Evolutionary conservation across 176 grass and related monocot genomes (phyloP), one percentile per base, ranked within the genome.

Genomic region (Canna indica): DNA sequence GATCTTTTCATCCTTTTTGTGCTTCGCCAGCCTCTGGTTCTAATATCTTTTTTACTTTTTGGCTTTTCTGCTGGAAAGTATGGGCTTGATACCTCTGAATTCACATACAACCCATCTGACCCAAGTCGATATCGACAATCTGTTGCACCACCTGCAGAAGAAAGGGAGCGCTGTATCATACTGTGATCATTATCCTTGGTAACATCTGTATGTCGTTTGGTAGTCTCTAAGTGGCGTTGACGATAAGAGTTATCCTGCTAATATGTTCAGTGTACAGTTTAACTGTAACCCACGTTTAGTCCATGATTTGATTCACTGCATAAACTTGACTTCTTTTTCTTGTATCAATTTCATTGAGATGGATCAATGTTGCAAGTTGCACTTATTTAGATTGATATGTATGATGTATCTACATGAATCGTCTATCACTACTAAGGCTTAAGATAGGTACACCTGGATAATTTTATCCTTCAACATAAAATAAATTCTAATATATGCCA

Each of bases 51-150:
- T 53, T 46, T 74, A 64, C 42, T 73, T 41, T 35, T 47, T 74
- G 25, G 48, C 16, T 77, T 7, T 26, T 54, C 38, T 25, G 79
- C 11, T 83, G 32, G 32, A 79, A 81, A 97, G 93, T 97, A 97
- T 75, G 93, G 93, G 81, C 77, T 97, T 56, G 93, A 97, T 73
- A 97, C 88, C 1, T 85, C 67, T 25, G 83, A 91, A 32, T 97
- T 92, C 74, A 91, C 88, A 11, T 97, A 97, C 79, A 92, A 97
- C 64, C 93, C 88, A 58, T 78, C 79, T 35, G 88, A 97, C 75
- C 65, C 77, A 60, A 85, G 42, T 72, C 86, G 93, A 70, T 83
- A 81, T 56, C 93, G 90, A 72, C 93, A 92, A 68, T 74, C 87
- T 31, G 74, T 76, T 57, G 45, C 75, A 0, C 68, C 84, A 67